Evolutionary conservation across 148 eudicot species (phyloP).

Genomic region (Vaccinium myrtillus): DNA sequence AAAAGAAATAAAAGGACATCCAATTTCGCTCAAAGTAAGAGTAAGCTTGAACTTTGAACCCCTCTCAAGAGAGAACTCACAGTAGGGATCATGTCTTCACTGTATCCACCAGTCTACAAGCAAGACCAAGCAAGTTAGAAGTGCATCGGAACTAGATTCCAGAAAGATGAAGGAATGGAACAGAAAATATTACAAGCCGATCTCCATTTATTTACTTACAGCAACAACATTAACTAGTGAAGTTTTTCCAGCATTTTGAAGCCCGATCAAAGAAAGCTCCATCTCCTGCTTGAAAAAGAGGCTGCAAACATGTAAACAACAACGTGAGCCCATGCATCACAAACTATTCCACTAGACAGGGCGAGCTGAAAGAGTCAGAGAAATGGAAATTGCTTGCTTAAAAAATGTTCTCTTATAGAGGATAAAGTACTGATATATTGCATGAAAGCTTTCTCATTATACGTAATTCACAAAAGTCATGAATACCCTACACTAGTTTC

Average conservation of each 20-base stretch:
- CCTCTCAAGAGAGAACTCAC: slow-evolving; percentile 41
- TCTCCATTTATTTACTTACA: slow-evolving; percentile 34
- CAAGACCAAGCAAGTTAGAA: slow-evolving; percentile 16
- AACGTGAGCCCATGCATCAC: slow-evolving; percentile 18
- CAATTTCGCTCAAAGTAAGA: neutral
- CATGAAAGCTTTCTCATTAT: neutral
- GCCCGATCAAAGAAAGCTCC: slow-evolving; percentile 97
- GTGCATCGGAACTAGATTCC: neutral
- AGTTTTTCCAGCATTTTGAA: slow-evolving; percentile 97
- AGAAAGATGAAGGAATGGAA: neutral
- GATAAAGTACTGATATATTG: neutral
- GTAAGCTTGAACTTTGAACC: slow-evolving; percentile 4
- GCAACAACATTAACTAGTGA: slow-evolving; percentile 96
- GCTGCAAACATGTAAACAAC: slow-evolving; percentile 45
- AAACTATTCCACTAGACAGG: neutral
- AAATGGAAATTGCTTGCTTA: neutral
- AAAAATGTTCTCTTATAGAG: neutral
- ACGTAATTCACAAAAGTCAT: neutral
- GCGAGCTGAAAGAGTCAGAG: neutral
- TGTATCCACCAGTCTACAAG: slow-evolving; percentile 82
- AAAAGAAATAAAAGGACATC: neutral
- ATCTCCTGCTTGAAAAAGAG: slow-evolving; percentile 98
- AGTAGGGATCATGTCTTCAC: slow-evolving; percentile 98
- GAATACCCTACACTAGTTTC: neutral
- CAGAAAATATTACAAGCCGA: neutral